Evolutionary conservation across 441 rosid genomes (phyloP).

Genomic region (Jatropha podagrica): DNA sequence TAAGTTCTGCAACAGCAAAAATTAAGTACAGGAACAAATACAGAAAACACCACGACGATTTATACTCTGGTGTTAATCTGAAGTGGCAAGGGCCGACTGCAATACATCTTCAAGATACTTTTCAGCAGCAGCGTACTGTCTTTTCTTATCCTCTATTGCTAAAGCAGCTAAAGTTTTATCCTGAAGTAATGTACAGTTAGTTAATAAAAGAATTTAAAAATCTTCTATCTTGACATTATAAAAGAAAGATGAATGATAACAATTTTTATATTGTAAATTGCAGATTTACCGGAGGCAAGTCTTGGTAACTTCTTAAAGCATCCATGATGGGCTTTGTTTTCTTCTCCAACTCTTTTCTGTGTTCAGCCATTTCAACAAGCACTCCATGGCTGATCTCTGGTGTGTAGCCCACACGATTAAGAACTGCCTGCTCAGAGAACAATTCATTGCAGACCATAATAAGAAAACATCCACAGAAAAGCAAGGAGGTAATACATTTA

Average conservation of each 20-base stretch:
- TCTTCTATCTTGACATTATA: neutral
- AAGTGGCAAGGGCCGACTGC: conserved; percentile 72
- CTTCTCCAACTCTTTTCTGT: conserved; percentile 82
- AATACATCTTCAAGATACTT: conserved; percentile 90
- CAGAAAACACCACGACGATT: neutral
- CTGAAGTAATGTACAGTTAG: conserved; percentile 33
- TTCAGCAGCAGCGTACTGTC: conserved; percentile 90
- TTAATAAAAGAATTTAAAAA: neutral
- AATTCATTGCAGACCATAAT: neutral
- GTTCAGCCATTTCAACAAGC: conserved; percentile 86
- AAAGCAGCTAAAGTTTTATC: conserved; percentile 93
- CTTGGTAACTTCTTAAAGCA: conserved; percentile 93
- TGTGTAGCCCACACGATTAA: conserved; percentile 83
- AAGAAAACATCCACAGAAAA: neutral
- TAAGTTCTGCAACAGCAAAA: neutral
- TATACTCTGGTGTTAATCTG: conserved; percentile 27
- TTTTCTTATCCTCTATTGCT: conserved; percentile 92
- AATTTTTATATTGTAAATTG: neutral
- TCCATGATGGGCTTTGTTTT: conserved; percentile 89
- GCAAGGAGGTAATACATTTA: neutral
- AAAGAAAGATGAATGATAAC: neutral
- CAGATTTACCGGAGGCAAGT: conserved; percentile 78
- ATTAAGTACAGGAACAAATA: neutral
- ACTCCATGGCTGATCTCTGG: conserved; percentile 86
- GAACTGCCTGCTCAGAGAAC: conserved; percentile 54